phyloP scores from a whole-genome alignment of 75 land plant species.

The Pinus tabuliformis region DNA sequence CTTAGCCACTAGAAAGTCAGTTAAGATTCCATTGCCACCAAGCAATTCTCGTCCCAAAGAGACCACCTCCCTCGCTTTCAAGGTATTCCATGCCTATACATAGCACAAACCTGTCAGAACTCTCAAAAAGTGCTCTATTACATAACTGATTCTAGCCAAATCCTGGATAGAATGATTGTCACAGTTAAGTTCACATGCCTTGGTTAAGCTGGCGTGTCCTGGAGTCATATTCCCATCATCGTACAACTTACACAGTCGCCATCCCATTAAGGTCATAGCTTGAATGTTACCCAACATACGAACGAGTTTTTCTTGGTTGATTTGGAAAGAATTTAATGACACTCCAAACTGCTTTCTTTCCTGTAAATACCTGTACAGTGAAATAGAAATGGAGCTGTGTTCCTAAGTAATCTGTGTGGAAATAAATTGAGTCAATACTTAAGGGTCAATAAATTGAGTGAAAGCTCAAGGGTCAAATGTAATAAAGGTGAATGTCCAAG shows the following conservation, averaged over 20 bases:
- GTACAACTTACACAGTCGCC: conserved; percentile 91
- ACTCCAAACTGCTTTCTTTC: conserved; percentile 98
- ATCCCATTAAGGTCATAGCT: conserved; percentile 88
- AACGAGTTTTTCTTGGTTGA: conserved; percentile 89
- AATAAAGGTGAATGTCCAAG: neutral
- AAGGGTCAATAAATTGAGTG: neutral
- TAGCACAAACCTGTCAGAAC: neutral
- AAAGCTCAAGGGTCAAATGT: neutral
- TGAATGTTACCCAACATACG: conserved; percentile 90
- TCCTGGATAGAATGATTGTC: neutral
- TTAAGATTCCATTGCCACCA: conserved; percentile 93
- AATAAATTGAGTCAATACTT: neutral
- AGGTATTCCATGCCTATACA: conserved; percentile 80
- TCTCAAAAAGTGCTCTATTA: neutral
- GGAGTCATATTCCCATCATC: conserved; percentile 90
- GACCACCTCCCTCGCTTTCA: conserved; percentile 77
- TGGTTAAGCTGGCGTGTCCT: conserved; percentile 90
- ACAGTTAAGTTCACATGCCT: conserved; percentile 36
- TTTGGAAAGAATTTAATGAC: conserved; percentile 82
- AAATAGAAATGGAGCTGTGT: neutral
- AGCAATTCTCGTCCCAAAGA: conserved; percentile 92
- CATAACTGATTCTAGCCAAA: conserved; percentile 9
- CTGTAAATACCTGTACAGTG: conserved; percentile 58
- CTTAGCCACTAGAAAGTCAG: conserved; percentile 97
- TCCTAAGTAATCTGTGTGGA: conserved; percentile 19